These are phyloP conservation scores for Rhododendron molle DNA, from an alignment of 148 eudicot genomes.

Conservation along the genomic window DNA sequence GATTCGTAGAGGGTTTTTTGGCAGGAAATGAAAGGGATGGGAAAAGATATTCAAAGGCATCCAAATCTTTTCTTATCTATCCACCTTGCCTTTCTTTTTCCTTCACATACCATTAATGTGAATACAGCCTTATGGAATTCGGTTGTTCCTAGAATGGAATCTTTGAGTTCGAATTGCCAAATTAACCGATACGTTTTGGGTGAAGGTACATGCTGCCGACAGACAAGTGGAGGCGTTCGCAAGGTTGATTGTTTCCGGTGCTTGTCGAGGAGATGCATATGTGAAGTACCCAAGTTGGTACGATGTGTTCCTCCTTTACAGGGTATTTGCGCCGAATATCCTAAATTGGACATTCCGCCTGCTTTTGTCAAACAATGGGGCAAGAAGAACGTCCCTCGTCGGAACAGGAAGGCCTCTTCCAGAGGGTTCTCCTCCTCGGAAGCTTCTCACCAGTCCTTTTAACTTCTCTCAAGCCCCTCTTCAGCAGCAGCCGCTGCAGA, in stretches of 20 bases:
- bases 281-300: constrained; percentile 91
- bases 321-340: constrained; percentile 71
- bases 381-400: constrained; percentile 39
- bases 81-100: not conserved
- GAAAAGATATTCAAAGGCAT: not conserved
- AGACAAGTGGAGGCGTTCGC: constrained; percentile 61
- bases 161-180: not conserved
- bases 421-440: constrained; percentile 39
- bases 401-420: constrained; percentile 58
- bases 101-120: not conserved
- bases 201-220: constrained; percentile 48
- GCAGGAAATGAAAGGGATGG: not conserved
- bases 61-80: not conserved
- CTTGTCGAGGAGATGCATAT: constrained; percentile 72
- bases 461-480: constrained; percentile 14
- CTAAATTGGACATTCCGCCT: constrained; percentile 68
- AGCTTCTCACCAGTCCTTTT: constrained; percentile 7
- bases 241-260: constrained; percentile 67
- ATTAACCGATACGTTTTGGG: not conserved
- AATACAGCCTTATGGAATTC: not conserved
- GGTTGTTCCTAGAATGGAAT: not conserved
- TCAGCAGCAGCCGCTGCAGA: constrained; percentile 14
- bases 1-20: not conserved
- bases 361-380: constrained; percentile 34
- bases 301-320: constrained; percentile 58